These are phyloP conservation scores for Clarireedia hainanense DNA, from an alignment of 2,329 filamentous ascomycete genomes.

Conservation along the genomic window DNA sequence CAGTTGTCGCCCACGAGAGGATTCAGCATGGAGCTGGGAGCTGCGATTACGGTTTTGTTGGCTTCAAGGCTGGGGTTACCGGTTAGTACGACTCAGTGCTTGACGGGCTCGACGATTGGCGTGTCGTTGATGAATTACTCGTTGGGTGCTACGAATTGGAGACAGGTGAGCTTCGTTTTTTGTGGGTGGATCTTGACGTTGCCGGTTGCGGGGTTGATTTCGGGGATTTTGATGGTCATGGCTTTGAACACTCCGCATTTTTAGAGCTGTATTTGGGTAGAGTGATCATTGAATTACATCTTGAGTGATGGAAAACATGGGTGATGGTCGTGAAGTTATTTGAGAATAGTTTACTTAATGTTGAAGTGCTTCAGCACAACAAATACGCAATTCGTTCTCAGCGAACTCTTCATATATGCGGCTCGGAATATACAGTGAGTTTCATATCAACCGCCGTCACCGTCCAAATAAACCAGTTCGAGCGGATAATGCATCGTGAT, in stretches of 20 bases:
- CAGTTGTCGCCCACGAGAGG: slow-evolving; percentile 39
- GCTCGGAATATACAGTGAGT: too few species aligned
- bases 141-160: slow-evolving; percentile 65
- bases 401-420: too few species aligned
- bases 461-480: too few species aligned
- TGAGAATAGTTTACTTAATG: too few species aligned
- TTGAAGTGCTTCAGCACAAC: too few species aligned
- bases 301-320: background rate
- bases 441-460: too few species aligned
- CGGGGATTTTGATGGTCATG: slow-evolving; percentile 8
- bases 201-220: slow-evolving; percentile 9
- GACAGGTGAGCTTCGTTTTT: slow-evolving; percentile 57
- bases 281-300: background rate
- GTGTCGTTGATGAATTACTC: slow-evolving; percentile 70
- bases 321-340: background rate
- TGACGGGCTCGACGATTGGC: slow-evolving; percentile 69
- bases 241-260: slow-evolving; percentile 4
- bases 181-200: slow-evolving; percentile 49
- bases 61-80: slow-evolving; percentile 65
- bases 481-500: too few species aligned
- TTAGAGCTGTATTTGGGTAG: background rate
- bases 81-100: slow-evolving; percentile 73
- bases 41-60: slow-evolving; percentile 65
- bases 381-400: too few species aligned
- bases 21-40: slow-evolving; percentile 72